Base-by-base conservation (phyloP, 208 protist genomes). In the Trichomonas tenax region DNA sequence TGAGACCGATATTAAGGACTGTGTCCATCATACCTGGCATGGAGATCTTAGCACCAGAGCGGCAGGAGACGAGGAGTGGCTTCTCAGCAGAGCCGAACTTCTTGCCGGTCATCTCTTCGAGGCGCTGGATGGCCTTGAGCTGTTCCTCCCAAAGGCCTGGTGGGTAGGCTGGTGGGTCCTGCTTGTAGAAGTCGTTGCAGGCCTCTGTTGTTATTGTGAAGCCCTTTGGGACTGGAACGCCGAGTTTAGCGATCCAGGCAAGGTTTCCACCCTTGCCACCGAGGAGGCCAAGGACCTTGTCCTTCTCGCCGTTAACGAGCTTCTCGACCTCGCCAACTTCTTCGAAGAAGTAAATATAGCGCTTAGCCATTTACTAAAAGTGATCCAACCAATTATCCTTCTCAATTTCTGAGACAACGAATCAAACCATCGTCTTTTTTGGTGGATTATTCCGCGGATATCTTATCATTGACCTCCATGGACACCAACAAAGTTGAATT, bases 1-100 rank as follows among this genome's bases (percentile, higher is more conserved):
- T 93, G 26, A 58, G 31, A 93, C 86, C 86, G 15, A 93, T 48
- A 15, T 93, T 93, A 10, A 93, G n/a, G 51, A 93, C 44, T 34
- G 86, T 51, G 86, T 93, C 44, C 86, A 93, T 93, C 40, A 51
- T 93, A 34, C 86, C 86, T 89, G 82, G 82, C 82, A 89, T 89
- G 31, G 82, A 89, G 23, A 89, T 89, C 38, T 40, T 89, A 31
- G 86, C 40, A 38, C 86, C 44, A 21, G 86, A 58, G 14, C 86
- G 11, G 44, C 86, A 93, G 8, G n/a, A 41, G 38, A 93, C 44
- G 15, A 93, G 40, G 9, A 93, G 44, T 40, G 86, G 86, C 11
- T 48, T 51, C 26, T 48, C 44, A 40, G 41, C 36, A 38, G 40
- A 58, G 11, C 44, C 44, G 31, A 93, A 93, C 26, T 48, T 34